Base-by-base conservation (phyloP, 2,329 filamentous ascomycete species). In the Alternaria consortialis region DNA sequence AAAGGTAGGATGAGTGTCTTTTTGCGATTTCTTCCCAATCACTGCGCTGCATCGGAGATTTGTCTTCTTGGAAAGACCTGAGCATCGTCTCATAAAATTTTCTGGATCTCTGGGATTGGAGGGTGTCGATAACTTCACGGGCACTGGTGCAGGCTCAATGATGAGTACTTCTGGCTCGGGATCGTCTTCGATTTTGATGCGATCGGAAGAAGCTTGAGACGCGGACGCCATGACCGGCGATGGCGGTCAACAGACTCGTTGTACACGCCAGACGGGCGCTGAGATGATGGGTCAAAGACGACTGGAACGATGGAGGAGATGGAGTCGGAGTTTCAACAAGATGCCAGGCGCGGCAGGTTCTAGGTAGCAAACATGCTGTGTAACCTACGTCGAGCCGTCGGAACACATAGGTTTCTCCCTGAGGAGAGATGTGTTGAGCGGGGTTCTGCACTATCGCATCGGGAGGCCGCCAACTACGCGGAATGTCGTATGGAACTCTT, bases 31-130 rank as follows among this genome's bases (percentile, higher is more conserved):
- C 23, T 63, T 60, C 5, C 72, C 69, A 37, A 75, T 71, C 44
- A 53, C 23, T 5, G 62, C 62, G 48, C 55, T 64, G 53, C 73
- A 75, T 17, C 72, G 66, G 1, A 63, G 34, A 15, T 54, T 67
- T 4, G 65, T 75, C 56, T 71, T 73, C 53, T 75, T 75, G 58
- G 68, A 74, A 53, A 63, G 58, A 23, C 71, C 72, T 12, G 70
- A 71, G 32, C 74, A 76, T 58, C 69, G 63, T 53, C 58, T 68
- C 27, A 74, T 53, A 43, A 70, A 74, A 42, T 67, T 62, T 47
- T 75, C 72, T 7, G 73, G 73, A 52, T 77, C 74, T 50, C 63
- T 68, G 46, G 66, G 56, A 46, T 73, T 68, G 25, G 56, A 43
- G 2, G 62, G 56, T 46, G 66, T 36, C 25, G 56, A 36, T 15